Conservation (phyloP, 208 protist genomes). For the Wallacemonas sp. region DNA sequence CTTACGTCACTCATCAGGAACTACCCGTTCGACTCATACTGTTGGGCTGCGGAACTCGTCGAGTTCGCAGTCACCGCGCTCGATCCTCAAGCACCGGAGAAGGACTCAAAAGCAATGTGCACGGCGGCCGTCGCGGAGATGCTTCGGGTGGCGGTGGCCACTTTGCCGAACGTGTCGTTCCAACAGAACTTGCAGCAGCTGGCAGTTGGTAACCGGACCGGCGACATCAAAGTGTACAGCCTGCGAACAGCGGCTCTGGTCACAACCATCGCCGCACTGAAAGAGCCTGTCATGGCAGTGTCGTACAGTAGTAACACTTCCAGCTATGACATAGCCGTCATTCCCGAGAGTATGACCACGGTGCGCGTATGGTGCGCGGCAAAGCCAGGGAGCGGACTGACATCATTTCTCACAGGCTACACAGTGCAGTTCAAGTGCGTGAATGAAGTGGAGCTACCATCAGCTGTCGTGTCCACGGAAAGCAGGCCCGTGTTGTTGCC, state of each 20-base stretch:
- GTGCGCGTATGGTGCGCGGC: conserved; percentile 66
- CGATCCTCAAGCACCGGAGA: conserved; percentile 35
- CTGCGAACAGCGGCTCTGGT: conserved; percentile 56
- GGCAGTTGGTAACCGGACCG: conserved; percentile 56
- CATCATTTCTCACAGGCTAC: conserved; percentile 35
- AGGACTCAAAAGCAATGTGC: conserved; percentile 33
- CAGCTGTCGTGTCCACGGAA: background rate
- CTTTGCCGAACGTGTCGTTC: conserved; percentile 73
- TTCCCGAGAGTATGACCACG: conserved; percentile 57
- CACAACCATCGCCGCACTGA: conserved; percentile 56
- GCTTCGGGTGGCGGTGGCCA: conserved; percentile 31
- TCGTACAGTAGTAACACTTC: conserved; percentile 74
- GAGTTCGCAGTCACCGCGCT: conserved; percentile 29
- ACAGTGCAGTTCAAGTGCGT: conserved; percentile 26
- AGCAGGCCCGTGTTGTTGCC: conserved; percentile 23
- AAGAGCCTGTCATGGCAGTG: conserved; percentile 46
- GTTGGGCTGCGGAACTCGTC: conserved; percentile 13
- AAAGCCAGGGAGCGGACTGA: conserved; percentile 16
- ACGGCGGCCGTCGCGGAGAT: conserved; percentile 39
- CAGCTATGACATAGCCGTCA: conserved; percentile 66
- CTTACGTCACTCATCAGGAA: conserved; percentile 28
- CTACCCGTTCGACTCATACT: conserved; percentile 6
- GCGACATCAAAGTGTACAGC: conserved; percentile 65
- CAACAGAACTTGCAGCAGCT: conserved; percentile 69
- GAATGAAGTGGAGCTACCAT: conserved; percentile 27